Evolutionary conservation across 1,284 basidiomycete species (phyloP).

Genomic region (Malassezia yamatoensis): DNA sequence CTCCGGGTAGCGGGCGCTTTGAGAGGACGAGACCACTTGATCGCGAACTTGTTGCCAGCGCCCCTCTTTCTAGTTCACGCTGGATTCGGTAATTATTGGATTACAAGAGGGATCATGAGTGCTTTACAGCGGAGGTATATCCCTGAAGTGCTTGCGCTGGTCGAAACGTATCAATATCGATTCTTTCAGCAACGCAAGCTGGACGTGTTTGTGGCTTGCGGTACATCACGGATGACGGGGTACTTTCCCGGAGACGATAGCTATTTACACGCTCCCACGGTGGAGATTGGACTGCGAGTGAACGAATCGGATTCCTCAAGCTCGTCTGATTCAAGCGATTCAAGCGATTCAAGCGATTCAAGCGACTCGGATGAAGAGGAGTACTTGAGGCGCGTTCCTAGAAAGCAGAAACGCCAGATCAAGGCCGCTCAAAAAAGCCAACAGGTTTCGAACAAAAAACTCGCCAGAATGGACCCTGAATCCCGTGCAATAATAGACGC

Average conservation of each 20-base stretch:
- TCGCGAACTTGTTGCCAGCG: not conserved
- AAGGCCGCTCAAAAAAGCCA: not conserved
- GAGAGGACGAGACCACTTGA: not conserved
- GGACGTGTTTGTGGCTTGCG: conserved; percentile 1
- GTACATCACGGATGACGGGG: not conserved
- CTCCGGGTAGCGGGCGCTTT: not conserved
- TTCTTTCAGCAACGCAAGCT: not conserved
- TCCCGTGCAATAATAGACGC: not conserved
- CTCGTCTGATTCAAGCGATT: not conserved
- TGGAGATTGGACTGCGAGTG: not conserved
- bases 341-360: too few relatives aligned
- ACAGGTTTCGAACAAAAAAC: not conserved
- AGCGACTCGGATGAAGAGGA: not conserved
- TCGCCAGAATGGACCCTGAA: not conserved
- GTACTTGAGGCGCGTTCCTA: not conserved
- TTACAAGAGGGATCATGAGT: not conserved
- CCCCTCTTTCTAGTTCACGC: not conserved
- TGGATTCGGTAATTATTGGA: not conserved
- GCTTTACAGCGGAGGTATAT: not conserved
- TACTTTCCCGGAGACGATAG: not conserved
- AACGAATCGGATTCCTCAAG: not conserved
- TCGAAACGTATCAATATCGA: not conserved
- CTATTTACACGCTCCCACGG: not conserved
- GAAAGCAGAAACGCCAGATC: too few relatives aligned
- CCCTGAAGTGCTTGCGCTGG: not conserved